Evolutionary conservation across 2,329 filamentous ascomycete species (phyloP).

Genomic region (Phialemoniopsis sp.): DNA sequence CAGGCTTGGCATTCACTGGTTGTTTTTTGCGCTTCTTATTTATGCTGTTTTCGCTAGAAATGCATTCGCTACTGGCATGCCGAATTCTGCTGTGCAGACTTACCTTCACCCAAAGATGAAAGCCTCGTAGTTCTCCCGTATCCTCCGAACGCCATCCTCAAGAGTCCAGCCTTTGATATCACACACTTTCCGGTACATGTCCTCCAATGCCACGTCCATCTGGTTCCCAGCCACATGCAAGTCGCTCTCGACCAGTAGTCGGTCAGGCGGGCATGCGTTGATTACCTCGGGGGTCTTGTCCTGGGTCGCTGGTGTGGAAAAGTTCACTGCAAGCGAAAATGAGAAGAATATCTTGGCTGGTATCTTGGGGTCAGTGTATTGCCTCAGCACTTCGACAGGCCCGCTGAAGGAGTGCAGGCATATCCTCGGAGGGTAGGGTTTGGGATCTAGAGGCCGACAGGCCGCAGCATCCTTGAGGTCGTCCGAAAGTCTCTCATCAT

Average conservation of each 20-base stretch:
- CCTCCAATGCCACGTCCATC: slow-evolving; percentile 76
- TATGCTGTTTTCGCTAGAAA: too few relatives aligned
- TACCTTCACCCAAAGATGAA: slow-evolving; percentile 72
- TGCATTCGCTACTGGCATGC: too few relatives aligned
- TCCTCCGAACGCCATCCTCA: slow-evolving; percentile 61
- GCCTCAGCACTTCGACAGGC: slow-evolving; percentile 66
- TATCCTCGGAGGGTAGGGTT: slow-evolving; percentile 78
- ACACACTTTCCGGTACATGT: slow-evolving; percentile 74
- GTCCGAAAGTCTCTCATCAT: neutral
- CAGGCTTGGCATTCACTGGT: too few relatives aligned
- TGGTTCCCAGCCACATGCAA: slow-evolving; percentile 73
- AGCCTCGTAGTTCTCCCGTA: slow-evolving; percentile 71
- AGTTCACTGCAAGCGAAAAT: slow-evolving; percentile 81
- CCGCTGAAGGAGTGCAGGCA: slow-evolving; percentile 95
- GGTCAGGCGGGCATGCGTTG: slow-evolving; percentile 68
- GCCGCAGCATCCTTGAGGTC: slow-evolving; percentile 5
- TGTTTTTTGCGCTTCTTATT: too few relatives aligned
- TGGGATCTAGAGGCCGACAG: slow-evolving; percentile 20
- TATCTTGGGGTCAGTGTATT: slow-evolving; percentile 70
- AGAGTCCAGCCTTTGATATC: slow-evolving; percentile 73
- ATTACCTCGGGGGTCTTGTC: slow-evolving; percentile 60
- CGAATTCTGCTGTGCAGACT: too few relatives aligned
- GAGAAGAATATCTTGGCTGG: slow-evolving; percentile 82
- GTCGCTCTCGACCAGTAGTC: slow-evolving; percentile 86
- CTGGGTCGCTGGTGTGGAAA: slow-evolving; percentile 47